Evolutionary conservation across 192 early-diverging fungal species (phyloP).

Genomic region (Entomortierella beljakovae): DNA sequence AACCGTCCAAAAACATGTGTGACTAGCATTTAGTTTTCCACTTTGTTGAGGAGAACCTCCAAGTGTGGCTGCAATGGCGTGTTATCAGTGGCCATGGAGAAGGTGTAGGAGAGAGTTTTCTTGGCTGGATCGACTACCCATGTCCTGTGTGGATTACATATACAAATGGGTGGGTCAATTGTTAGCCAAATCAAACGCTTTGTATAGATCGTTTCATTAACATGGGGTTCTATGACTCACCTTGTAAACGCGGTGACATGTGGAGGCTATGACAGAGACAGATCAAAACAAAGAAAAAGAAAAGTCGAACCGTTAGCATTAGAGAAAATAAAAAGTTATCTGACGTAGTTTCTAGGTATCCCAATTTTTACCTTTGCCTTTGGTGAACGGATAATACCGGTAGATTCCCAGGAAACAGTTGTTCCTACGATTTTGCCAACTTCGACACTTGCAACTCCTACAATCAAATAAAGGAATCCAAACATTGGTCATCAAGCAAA

Average conservation of each 20-base stretch:
- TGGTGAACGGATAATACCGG: conserved; percentile 24
- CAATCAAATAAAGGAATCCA: neutral
- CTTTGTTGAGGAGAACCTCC: conserved; percentile 23
- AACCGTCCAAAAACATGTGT: neutral
- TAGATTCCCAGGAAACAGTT: conserved; percentile 12
- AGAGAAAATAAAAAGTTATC: neutral
- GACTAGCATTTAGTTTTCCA: conserved; percentile 3
- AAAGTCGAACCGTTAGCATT: neutral
- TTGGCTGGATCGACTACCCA: conserved; percentile 28
- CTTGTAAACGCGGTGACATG: conserved; percentile 41
- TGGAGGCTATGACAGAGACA: conserved; percentile 13
- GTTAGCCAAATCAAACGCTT: too few species aligned
- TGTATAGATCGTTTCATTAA: too few species aligned
- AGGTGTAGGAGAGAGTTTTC: conserved; percentile 28
- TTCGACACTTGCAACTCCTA: conserved; percentile 41
- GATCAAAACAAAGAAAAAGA: neutral
- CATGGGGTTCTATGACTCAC: too few species aligned
- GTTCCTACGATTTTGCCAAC: conserved; percentile 23
- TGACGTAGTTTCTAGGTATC: neutral
- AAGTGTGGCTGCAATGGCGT: conserved; percentile 27
- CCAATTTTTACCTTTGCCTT: conserved; percentile 27
- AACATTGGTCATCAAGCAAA: neutral
- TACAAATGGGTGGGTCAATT: too few species aligned
- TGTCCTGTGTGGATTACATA: conserved; percentile 8
- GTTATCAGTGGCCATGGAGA: conserved; percentile 42